Conservation (phyloP, 257 asterid species). For the Petunia axillaris region DNA sequence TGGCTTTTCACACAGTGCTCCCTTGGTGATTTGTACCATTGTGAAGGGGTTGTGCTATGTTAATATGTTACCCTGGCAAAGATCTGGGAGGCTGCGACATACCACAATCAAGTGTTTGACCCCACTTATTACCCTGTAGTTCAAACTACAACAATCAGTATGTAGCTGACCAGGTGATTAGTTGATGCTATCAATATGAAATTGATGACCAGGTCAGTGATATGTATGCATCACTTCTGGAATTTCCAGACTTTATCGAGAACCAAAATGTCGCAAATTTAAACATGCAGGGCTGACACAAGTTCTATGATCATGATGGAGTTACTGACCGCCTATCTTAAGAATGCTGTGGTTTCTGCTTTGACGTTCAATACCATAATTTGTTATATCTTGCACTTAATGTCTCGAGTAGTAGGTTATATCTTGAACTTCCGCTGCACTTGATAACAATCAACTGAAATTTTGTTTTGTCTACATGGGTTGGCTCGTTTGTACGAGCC, state of each 20-base stretch:
- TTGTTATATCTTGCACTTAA: background rate
- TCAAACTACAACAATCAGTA: background rate
- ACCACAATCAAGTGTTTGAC: slow-evolving; percentile 1
- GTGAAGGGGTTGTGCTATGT: background rate
- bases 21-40: background rate
- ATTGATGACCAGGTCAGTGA: background rate
- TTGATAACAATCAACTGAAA: background rate
- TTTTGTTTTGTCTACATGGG: background rate
- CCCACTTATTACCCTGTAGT: background rate
- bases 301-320: background rate
- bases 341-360: background rate
- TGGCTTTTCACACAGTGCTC: background rate
- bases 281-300: background rate
- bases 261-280: background rate
- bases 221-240: slow-evolving; percentile 8
- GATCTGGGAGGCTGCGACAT: background rate
- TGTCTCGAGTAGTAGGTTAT: background rate
- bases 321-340: background rate
- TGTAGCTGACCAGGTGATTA: background rate
- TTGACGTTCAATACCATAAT: slow-evolving; percentile 11
- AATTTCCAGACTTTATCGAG: background rate
- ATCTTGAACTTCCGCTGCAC: background rate
- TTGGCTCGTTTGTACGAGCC: background rate
- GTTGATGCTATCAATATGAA: background rate
- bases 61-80: background rate